Base-by-base conservation (phyloP, 2,329 filamentous ascomycete species). In the Penicillium expansum region DNA sequence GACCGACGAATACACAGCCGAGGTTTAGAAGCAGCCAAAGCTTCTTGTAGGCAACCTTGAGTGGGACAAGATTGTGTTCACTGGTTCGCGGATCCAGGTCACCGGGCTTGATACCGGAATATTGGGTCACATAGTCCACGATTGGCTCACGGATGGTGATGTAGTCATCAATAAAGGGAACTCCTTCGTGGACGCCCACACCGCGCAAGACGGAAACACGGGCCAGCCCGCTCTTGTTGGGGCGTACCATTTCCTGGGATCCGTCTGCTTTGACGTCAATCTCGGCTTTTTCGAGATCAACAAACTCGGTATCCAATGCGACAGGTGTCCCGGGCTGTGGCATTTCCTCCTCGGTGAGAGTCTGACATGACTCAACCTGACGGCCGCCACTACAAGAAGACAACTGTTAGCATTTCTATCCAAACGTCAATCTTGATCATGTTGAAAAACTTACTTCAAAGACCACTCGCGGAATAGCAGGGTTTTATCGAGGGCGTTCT, bases 251-350 rank as follows among this genome's bases (percentile, higher is more conserved):
- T 69, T 95, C 92, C 48, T 92, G 87, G 39, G 91, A 90, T 22
- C 94, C 94, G 63, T 97, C 92, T 3, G 93, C 92, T 72, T 95
- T 96, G 78, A 99, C 91, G 69, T 97, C 91, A 52, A 97, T 96
- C 71, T 97, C 93, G 45, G 94, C 91, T 64, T 94, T 89, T 62
- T 95, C 90, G 2, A 97, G 84, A 22, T 92, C 88, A 8, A 99
- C 95, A 65, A 99, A 99, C 73, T 99, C 94, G 0, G 95, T 96
- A 70, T 99, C 94, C 5, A 99, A 85, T 0, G 92, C 94, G 43
- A 97, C 85, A 11, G 94, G 88, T 2, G 86, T 91, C 14, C 87
- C 84, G 0, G 87, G 82, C 0, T 83, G 82, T 1, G 90, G 91
- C 7, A 80, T 81, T 74, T 97, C 92, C 0, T 86, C 67, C 20